Evolutionary conservation across 176 grass and related monocot genomes (phyloP), one percentile per base, ranked within the genome.

Genomic region (Aegilops umbellulata): DNA sequence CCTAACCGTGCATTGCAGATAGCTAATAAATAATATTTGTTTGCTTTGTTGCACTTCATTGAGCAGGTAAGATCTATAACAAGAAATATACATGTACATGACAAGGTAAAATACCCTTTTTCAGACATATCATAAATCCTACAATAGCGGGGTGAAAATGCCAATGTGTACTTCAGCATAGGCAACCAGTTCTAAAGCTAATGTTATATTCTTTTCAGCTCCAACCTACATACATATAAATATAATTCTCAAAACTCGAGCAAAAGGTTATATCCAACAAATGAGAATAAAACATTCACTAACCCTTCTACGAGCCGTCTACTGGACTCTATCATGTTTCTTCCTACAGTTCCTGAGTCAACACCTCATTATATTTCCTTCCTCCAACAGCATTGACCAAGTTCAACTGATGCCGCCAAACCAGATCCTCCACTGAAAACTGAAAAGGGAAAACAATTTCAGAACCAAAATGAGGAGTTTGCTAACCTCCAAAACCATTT

Each of bases 311-410:
- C 67, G 63, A 89, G 96, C 96, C 35, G 88, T 77, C 60, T 98
- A 86, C 82, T 91, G 96, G 81, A 91, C 86, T 86, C 91, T 92
- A 58, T 85, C 60, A 89, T 93, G 91, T 87, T 36, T 68, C 95
- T 98, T 77, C 96, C 96, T 41, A 93, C 95, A 67, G 69, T 89
- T 86, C 95, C 91, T 63, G 96, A 87, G 57, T 98, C 96, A 73
- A 98, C 96, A 98, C 90, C 49, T 95, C 88, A 91, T 94, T 95
- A 83, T 87, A 98, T 67, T 95, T 84, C 78, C 76, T 98, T 65
- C 96, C 96, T 47, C 93, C 90, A 77, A 91, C 93, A 75, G 91
- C 81, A 7, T 36, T 55, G 66, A 86, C 34, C 38, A 74, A 74
- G 32, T 61, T 85, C 30, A 85, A 81, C 27, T 29, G 49, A 78